Evolutionary conservation across 2,329 filamentous ascomycete genomes (phyloP).

Genomic region (Bretziella fagacearum): DNA sequence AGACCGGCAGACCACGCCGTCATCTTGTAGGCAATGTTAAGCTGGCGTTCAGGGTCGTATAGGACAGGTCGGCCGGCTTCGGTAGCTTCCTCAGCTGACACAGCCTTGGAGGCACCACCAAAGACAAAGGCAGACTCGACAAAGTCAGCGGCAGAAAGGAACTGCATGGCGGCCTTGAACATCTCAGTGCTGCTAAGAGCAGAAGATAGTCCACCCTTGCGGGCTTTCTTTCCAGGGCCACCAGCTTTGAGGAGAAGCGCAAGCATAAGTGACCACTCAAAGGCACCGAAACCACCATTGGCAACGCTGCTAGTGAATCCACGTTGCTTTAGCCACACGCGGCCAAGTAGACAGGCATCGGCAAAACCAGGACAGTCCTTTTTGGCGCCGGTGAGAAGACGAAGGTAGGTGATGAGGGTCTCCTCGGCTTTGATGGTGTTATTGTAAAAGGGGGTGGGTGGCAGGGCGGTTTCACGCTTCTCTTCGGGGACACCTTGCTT

Average conservation of each 20-base stretch:
- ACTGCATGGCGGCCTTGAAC: constrained; percentile 88
- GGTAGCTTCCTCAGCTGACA: constrained; percentile 22
- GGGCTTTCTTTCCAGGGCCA: constrained; percentile 33
- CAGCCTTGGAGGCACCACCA: constrained; percentile 21
- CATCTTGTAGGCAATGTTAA: constrained; percentile 89
- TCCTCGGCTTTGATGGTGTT: constrained; percentile 65
- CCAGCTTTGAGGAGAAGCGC: constrained; percentile 68
- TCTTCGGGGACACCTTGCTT: constrained; percentile 34
- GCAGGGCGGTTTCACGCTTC: constrained; percentile 23
- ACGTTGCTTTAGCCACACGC: constrained; percentile 76
- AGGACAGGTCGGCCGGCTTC: constrained; percentile 44
- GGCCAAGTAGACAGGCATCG: constrained; percentile 73
- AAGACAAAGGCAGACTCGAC: constrained; percentile 45
- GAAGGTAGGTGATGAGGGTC: constrained; percentile 56
- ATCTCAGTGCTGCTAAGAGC: constrained; percentile 83
- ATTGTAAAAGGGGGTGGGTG: constrained; percentile 74
- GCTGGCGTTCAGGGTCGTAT: constrained; percentile 54
- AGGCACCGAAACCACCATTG: constrained; percentile 74
- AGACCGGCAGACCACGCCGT: constrained; percentile 62
- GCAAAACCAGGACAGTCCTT: constrained; percentile 56
- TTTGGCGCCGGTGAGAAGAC: constrained; percentile 51
- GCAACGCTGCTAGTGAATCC: constrained; percentile 56
- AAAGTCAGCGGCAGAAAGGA: constrained; percentile 59
- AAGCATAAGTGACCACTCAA: constrained; percentile 74
- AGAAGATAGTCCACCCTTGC: constrained; percentile 43